Evolutionary conservation across 139 green algal genomes (phyloP).

Genomic region (Chlamydomonas incerta): DNA sequence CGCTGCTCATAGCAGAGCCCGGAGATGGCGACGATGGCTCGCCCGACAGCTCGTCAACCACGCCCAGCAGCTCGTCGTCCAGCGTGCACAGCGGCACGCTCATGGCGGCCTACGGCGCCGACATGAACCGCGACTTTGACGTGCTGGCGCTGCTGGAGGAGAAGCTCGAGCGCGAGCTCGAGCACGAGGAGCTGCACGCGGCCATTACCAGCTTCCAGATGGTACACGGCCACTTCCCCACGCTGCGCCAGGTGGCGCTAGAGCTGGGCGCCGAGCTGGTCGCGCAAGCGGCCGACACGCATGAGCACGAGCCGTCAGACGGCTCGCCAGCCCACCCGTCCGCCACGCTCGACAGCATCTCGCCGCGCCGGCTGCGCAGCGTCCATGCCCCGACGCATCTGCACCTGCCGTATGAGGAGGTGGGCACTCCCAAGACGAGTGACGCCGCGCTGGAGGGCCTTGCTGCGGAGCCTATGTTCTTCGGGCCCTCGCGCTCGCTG

Average conservation of each 20-base stretch:
- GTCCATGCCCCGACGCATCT: too few relatives aligned
- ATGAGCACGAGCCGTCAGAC: neutral
- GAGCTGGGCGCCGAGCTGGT: neutral
- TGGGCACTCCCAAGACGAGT: too few relatives aligned
- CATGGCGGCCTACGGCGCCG: constrained; percentile 6
- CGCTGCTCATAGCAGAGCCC: too few relatives aligned
- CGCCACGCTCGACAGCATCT: too few relatives aligned
- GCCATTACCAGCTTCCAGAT: constrained; percentile 15
- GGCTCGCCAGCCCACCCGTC: too few relatives aligned
- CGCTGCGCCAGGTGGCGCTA: neutral
- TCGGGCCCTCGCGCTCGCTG: neutral
- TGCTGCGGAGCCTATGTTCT: neutral
- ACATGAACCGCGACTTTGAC: constrained; percentile 36
- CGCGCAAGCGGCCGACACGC: too few relatives aligned
- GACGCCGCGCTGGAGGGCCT: neutral
- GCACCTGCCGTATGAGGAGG: too few relatives aligned
- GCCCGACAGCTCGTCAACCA: too few relatives aligned
- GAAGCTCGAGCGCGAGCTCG: neutral
- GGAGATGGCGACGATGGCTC: too few relatives aligned
- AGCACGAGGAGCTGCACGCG: constrained; percentile 14
- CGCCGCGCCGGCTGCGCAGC: too few relatives aligned
- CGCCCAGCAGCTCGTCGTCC: too few relatives aligned
- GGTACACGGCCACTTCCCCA: neutral
- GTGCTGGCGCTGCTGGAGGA: constrained; percentile 10
- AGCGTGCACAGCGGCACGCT: constrained; percentile 4